Evolutionary conservation across 495 filamentous ascomycete species (phyloP).

Genomic region (Neurospora intermedia): DNA sequence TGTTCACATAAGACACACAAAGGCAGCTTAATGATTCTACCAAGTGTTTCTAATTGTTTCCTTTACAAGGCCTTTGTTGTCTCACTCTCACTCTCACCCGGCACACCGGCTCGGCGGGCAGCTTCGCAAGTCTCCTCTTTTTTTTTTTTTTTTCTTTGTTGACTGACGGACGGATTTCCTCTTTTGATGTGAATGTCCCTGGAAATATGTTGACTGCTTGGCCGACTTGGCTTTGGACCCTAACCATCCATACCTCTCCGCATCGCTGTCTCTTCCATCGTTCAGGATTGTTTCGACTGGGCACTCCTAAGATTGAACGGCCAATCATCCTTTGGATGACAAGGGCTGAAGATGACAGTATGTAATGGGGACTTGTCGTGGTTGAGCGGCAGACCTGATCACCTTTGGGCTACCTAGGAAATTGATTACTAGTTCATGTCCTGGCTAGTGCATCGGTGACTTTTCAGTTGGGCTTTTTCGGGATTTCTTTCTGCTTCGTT

Average conservation of each 20-base stretch:
- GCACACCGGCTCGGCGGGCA: not conserved
- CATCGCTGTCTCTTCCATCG: not conserved
- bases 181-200: not conserved
- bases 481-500: too few species aligned
- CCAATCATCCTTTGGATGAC: not conserved
- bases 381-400: not conserved
- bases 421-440: not conserved
- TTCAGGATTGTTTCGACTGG: not conserved
- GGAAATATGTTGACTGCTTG: not conserved
- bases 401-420: not conserved
- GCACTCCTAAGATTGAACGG: not conserved
- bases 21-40: not conserved
- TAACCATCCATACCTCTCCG: not conserved
- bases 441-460: too few species aligned
- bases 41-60: not conserved
- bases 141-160: not conserved
- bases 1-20: not conserved
- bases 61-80: not conserved
- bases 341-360: not conserved
- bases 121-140: not conserved
- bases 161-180: not conserved
- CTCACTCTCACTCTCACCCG: not conserved
- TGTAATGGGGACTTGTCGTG: not conserved
- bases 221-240: not conserved
- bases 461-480: too few species aligned